A percentile compares a stretch with the other conserved stretches of the same genome.
Evolutionary conservation across 495 filamentous ascomycete species (phyloP).

Genomic region (Cercophora sp.): DNA sequence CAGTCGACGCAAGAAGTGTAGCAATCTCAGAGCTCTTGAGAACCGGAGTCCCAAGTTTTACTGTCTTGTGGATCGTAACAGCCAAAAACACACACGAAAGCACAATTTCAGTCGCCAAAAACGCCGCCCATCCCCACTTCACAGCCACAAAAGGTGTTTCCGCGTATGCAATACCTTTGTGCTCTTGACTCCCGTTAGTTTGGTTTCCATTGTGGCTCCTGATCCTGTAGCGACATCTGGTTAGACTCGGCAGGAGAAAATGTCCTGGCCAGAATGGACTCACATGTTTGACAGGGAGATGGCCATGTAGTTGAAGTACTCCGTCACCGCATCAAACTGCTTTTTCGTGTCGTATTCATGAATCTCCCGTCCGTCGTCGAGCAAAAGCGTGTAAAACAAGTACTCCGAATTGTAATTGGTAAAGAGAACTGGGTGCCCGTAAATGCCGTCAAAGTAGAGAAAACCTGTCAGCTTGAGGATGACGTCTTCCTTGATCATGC

Average conservation of each 20-base stretch:
- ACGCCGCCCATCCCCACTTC: constrained; percentile 5
- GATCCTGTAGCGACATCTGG: too few species aligned
- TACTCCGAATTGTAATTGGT: neutral
- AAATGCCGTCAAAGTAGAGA: neutral
- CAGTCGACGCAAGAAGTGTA: neutral
- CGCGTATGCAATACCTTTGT: neutral
- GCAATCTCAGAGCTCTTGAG: constrained; percentile 9
- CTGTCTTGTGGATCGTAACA: neutral
- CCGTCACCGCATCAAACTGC: neutral
- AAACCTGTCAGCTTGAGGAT: neutral
- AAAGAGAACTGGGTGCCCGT: neutral
- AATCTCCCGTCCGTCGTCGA: too few species aligned
- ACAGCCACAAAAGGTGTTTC: neutral
- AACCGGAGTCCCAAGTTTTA: neutral
- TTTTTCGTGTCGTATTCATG: neutral
- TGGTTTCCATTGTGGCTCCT: too few species aligned
- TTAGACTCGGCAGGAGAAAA: too few species aligned
- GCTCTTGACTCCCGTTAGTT: too few species aligned
- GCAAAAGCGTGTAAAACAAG: neutral
- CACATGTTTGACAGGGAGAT: neutral
- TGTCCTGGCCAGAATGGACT: neutral
- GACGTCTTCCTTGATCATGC: neutral
- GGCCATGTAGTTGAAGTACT: neutral
- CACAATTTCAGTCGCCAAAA: constrained; percentile 4
- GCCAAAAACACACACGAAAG: constrained; percentile 5